Evolutionary conservation across 176 grass and related monocot genomes (phyloP).

Genomic region (Avena sativa): DNA sequence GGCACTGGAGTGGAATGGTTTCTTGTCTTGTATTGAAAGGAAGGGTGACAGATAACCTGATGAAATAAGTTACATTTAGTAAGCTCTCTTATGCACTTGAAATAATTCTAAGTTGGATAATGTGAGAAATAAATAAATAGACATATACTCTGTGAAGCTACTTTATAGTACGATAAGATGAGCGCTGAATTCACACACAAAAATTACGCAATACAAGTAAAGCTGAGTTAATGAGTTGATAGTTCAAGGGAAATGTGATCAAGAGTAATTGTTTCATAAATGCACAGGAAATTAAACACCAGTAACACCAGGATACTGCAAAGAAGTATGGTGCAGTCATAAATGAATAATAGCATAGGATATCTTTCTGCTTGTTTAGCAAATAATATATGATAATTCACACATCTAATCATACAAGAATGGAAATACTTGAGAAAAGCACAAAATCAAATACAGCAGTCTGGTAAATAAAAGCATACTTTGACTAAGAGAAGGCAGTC

Average conservation of each 20-base stretch:
- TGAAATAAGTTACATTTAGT: slow-evolving; percentile 10
- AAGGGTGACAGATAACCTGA: slow-evolving; percentile 68
- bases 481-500: slow-evolving; percentile 84
- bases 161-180: slow-evolving; percentile 13
- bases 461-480: slow-evolving; percentile 38
- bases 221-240: not conserved
- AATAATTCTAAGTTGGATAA: not conserved
- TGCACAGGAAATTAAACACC: slow-evolving; percentile 16
- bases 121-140: not conserved
- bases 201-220: not conserved
- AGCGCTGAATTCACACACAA: not conserved
- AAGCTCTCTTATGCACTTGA: not conserved
- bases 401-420: slow-evolving; percentile 15
- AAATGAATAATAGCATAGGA: not conserved
- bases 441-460: not conserved
- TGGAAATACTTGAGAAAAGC: not conserved
- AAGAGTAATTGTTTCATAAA: slow-evolving; percentile 26
- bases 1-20: slow-evolving; percentile 80
- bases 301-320: not conserved
- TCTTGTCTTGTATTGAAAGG: slow-evolving; percentile 73
- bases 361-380: slow-evolving; percentile 23
- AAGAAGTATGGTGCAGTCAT: slow-evolving; percentile 7
- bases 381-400: slow-evolving; percentile 25
- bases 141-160: not conserved
- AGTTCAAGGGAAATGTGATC: not conserved